These are phyloP conservation scores for Globisporangium irregulare DNA, from an alignment of 352 stramenopile genomes.

Conservation along the genomic window DNA sequence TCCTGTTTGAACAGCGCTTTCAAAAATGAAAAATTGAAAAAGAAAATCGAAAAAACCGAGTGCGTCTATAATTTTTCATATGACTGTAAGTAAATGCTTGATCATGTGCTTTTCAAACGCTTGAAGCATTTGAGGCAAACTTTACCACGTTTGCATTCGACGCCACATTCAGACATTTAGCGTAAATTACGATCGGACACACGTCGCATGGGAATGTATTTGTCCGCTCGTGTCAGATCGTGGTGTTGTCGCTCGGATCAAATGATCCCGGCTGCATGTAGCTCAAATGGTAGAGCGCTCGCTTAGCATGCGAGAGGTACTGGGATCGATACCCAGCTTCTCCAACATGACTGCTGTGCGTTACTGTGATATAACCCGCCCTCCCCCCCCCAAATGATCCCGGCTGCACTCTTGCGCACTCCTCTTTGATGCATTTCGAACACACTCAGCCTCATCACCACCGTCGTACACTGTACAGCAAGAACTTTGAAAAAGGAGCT, in stretches of 20 bases:
- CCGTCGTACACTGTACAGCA: too few species aligned
- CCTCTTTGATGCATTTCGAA: background rate
- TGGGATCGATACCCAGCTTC: too few species aligned
- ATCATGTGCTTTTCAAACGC: too few species aligned
- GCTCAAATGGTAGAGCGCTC: background rate
- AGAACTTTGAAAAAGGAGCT: background rate
- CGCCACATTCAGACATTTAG: background rate
- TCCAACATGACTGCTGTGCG: too few species aligned
- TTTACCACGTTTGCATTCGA: background rate
- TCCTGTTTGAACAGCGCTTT: too few species aligned
- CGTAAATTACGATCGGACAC: background rate
- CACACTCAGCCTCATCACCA: background rate
- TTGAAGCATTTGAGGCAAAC: background rate
- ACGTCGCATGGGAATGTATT: constrained; percentile 5
- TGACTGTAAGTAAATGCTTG: too few species aligned
- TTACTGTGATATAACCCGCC: too few species aligned
- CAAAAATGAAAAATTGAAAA: too few species aligned
- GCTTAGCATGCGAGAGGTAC: background rate
- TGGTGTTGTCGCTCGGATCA: background rate
- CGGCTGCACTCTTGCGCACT: background rate
- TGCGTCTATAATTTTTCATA: too few species aligned
- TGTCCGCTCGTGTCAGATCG: background rate
- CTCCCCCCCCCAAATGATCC: too few species aligned
- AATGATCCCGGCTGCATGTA: background rate
- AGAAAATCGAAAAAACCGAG: too few species aligned